These are phyloP conservation scores for Arachnomyces sp. DNA, from an alignment of 2,329 filamentous ascomycete genomes.

Conservation along the genomic window DNA sequence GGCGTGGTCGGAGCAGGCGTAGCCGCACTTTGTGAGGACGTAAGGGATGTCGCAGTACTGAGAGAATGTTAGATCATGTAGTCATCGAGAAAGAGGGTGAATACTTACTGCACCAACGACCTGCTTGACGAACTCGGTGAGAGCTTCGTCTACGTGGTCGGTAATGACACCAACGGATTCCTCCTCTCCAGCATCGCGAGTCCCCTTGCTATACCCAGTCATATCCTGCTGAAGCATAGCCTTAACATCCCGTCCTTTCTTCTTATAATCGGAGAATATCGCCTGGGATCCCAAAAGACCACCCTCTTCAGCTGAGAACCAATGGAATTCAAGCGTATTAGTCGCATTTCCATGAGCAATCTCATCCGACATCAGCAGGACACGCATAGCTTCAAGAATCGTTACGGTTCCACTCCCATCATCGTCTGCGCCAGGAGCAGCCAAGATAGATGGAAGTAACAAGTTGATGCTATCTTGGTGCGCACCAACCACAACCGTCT, in stretches of 20 bases:
- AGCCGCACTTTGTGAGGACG: constrained; percentile 80
- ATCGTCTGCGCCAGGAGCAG: constrained; percentile 89
- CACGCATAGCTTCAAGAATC: constrained; percentile 82
- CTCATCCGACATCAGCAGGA: constrained; percentile 64
- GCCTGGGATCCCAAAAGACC: constrained; percentile 82
- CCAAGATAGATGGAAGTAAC: constrained; percentile 72
- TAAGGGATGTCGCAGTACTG: constrained; percentile 84
- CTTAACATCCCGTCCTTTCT: constrained; percentile 65
- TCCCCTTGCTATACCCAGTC: constrained; percentile 81
- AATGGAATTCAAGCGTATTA: constrained; percentile 94
- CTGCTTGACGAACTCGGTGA: constrained; percentile 86
- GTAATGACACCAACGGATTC: constrained; percentile 90
- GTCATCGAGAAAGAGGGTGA: neutral
- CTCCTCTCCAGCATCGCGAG: constrained; percentile 68
- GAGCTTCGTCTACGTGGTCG: constrained; percentile 72
- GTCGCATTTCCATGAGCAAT: constrained; percentile 61
- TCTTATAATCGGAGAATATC: constrained; percentile 75
- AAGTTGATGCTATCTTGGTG: constrained; percentile 96
- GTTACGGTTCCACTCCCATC: constrained; percentile 90
- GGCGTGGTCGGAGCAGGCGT: constrained; percentile 67
- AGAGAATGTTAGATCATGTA: neutral
- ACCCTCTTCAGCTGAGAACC: constrained; percentile 87
- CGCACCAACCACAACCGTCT: constrained; percentile 79
- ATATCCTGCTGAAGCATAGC: constrained; percentile 99
- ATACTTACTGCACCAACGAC: constrained; percentile 58